Percentiles rank a stretch among this genome's conserved stretches.
Conservation (phyloP, 306 rosid genomes). For the Bauhinia variegata region DNA sequence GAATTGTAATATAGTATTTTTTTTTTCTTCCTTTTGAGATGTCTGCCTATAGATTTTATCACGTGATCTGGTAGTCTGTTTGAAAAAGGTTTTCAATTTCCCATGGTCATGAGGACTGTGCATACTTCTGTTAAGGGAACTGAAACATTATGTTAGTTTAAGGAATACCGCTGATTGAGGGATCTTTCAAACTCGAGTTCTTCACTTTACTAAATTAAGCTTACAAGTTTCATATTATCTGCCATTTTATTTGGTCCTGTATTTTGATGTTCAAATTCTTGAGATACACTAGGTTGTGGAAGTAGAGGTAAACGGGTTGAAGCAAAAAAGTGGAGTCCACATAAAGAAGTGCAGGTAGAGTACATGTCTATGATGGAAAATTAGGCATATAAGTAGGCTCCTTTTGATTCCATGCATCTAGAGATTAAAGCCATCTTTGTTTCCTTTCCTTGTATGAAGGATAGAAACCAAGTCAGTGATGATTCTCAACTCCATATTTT, state of each 20-base stretch:
- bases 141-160: no score
- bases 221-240: no score
- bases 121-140: no score
- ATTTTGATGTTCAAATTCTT: slow-evolving; percentile 33
- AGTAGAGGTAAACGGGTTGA: slow-evolving; percentile 85
- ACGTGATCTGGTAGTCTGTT: no score
- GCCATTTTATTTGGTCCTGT: slow-evolving; percentile 13
- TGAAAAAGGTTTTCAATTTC: no score
- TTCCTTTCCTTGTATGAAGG: neutral
- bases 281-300: slow-evolving; percentile 69
- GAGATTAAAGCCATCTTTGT: neutral
- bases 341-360: slow-evolving; percentile 91
- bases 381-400: neutral
- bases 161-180: no score
- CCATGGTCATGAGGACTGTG: no score
- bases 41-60: no score
- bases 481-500: neutral
- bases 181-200: no score
- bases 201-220: no score
- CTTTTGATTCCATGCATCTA: neutral
- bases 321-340: slow-evolving; percentile 89
- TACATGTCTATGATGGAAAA: slow-evolving; percentile 17
- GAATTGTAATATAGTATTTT: no score
- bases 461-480: neutral
- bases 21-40: no score